Conservation (phyloP, 169 alveolate species). For the Eimeria maxima region DNA sequence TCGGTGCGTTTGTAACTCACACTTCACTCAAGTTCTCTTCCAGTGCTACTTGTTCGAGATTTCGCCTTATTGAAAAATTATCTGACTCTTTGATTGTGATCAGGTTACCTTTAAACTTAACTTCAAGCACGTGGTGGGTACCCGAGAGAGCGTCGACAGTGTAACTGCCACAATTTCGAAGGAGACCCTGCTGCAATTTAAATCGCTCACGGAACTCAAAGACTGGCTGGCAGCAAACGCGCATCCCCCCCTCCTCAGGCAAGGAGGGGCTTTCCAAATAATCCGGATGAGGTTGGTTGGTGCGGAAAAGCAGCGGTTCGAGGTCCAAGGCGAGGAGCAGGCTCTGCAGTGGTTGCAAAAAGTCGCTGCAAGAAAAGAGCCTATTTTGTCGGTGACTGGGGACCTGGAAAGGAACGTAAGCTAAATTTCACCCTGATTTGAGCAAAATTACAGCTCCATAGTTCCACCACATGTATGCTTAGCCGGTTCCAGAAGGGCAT, state of each 20-base stretch:
- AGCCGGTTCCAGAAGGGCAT: background rate
- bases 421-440: background rate
- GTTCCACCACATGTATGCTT: background rate
- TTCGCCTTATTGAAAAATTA: background rate
- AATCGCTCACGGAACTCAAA: constrained; percentile 6
- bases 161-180: constrained; percentile 65
- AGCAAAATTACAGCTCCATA: background rate
- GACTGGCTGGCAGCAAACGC: constrained; percentile 52
- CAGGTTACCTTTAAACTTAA: background rate
- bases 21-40: no score
- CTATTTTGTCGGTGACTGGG: constrained; percentile 57
- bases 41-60: background rate
- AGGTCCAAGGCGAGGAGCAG: constrained; percentile 45
- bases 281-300: background rate
- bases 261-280: constrained; percentile 27
- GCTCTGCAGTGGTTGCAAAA: constrained; percentile 52
- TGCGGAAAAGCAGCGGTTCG: constrained; percentile 7
- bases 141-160: constrained; percentile 4
- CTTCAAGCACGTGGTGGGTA: constrained; percentile 75
- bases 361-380: constrained; percentile 54
- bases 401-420: constrained; percentile 64
- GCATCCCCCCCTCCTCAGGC: constrained; percentile 56
- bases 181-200: background rate
- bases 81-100: background rate
- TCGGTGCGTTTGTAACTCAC: background rate